Evolutionary conservation across 2,329 filamentous ascomycete species (phyloP).

Genomic region (Fusarium domesticum): DNA sequence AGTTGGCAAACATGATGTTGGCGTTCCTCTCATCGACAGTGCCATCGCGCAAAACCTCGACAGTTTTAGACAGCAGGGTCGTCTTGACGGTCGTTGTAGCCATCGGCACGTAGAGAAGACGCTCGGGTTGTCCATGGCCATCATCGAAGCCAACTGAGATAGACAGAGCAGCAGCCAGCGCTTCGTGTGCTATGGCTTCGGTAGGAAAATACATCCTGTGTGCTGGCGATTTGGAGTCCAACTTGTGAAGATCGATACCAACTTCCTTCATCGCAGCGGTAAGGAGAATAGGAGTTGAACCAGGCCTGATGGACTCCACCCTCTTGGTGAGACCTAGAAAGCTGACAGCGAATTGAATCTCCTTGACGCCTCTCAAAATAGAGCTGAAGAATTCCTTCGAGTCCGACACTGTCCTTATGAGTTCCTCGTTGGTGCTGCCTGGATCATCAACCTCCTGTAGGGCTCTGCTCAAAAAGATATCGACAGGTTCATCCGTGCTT

Average conservation of each 20-base stretch:
- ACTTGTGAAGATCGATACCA: conserved; percentile 83
- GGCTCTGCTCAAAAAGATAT: conserved; percentile 68
- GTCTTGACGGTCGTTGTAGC: conserved; percentile 93
- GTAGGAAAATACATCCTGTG: conserved; percentile 98
- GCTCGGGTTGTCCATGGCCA: conserved; percentile 78
- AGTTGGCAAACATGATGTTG: conserved; percentile 94
- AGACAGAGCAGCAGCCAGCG: conserved; percentile 84
- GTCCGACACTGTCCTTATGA: conserved; percentile 83
- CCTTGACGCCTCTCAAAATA: conserved; percentile 86
- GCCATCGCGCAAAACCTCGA: conserved; percentile 72
- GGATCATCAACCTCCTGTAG: conserved; percentile 70
- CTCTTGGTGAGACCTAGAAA: conserved; percentile 84
- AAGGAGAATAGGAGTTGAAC: conserved; percentile 69
- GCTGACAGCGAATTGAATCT: conserved; percentile 92
- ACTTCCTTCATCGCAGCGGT: conserved; percentile 96
- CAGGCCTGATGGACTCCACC: conserved; percentile 64
- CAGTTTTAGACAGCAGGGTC: conserved; percentile 89
- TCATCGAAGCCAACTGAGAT: conserved; percentile 91
- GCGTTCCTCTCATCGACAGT: conserved; percentile 81
- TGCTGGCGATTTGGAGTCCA: conserved; percentile 88
- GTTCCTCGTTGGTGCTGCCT: conserved; percentile 61
- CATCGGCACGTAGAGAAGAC: conserved; percentile 93
- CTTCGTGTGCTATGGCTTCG: conserved; percentile 91
- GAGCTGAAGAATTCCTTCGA: conserved; percentile 91
- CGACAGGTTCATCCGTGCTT: conserved; percentile 44